A percentile compares a stretch with the other conserved stretches of the same genome.
Evolutionary conservation across 495 filamentous ascomycete species (phyloP).

Genomic region (Penicillium maclennaniae): DNA sequence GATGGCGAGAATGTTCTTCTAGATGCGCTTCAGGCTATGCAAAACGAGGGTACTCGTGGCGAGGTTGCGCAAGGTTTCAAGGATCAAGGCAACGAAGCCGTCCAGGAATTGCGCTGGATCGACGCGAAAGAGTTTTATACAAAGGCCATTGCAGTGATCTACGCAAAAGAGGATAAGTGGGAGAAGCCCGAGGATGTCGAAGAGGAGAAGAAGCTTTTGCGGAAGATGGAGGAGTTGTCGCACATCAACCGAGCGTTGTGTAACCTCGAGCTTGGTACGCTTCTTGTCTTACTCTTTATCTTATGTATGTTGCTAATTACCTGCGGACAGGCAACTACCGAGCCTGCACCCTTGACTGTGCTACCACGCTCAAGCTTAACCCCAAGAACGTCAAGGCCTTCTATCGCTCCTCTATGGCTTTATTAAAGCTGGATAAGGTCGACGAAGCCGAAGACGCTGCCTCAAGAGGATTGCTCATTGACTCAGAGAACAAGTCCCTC

Average conservation of each 20-base stretch:
- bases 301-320: conserved; percentile 2
- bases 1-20: conserved; percentile 67
- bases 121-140: conserved; percentile 91
- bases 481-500: conserved; percentile 59
- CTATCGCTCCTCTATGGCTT: conserved; percentile 75
- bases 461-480: conserved; percentile 63
- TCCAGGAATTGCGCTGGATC: conserved; percentile 64
- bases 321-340: conserved; percentile 68
- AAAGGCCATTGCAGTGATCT: conserved; percentile 70
- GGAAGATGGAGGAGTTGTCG: conserved; percentile 64
- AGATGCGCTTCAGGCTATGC: conserved; percentile 82
- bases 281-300: background rate
- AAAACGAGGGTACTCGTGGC: conserved; percentile 83
- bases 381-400: conserved; percentile 78
- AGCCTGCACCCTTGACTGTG: conserved; percentile 75
- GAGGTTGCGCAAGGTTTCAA: conserved; percentile 79
- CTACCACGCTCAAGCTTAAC: conserved; percentile 73
- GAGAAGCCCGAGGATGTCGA: conserved; percentile 41
- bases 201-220: conserved; percentile 56
- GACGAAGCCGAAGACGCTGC: conserved; percentile 74
- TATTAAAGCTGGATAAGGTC: conserved; percentile 68
- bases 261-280: conserved; percentile 68
- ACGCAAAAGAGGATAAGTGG: conserved; percentile 53
- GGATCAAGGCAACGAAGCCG: conserved; percentile 86
- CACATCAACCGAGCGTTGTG: conserved; percentile 84